Evolutionary conservation across 139 green algal species (phyloP).

Genomic region (Dunaliella sp.): DNA sequence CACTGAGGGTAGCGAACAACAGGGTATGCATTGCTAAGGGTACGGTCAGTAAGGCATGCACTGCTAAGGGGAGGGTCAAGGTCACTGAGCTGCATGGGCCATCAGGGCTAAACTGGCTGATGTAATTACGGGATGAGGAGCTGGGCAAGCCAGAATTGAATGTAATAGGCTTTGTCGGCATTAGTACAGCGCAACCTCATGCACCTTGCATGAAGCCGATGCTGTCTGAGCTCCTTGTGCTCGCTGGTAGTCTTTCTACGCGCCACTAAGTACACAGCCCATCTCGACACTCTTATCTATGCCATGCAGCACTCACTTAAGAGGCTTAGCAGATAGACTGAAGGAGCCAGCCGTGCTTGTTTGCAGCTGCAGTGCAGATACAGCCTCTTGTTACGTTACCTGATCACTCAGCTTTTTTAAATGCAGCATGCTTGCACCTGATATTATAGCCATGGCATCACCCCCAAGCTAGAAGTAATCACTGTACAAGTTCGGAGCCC

Average conservation of each 20-base stretch:
- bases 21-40: not conserved
- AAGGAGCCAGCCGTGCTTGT: too few relatives aligned
- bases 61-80: not conserved
- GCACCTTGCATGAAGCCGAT: not conserved
- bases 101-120: too few relatives aligned
- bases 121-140: too few relatives aligned
- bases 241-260: too few relatives aligned
- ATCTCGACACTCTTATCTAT: not conserved
- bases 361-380: not conserved
- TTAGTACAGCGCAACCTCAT: not conserved
- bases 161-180: too few relatives aligned
- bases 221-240: too few relatives aligned
- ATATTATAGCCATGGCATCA: too few relatives aligned
- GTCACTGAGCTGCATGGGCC: not conserved
- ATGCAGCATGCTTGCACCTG: not conserved
- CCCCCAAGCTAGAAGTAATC: too few relatives aligned
- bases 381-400: not conserved
- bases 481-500: too few relatives aligned
- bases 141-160: too few relatives aligned
- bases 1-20: not conserved
- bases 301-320: not conserved
- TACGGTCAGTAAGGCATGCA: not conserved
- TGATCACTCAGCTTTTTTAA: not conserved
- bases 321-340: not conserved
- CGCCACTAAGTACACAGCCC: not conserved